A percentile compares a stretch with the other conserved stretches of the same genome.
These are phyloP conservation scores for Batrachochytrium dendrobatidis DNA, from an alignment of 371 early-diverging fungal genomes.

Conservation along the genomic window DNA sequence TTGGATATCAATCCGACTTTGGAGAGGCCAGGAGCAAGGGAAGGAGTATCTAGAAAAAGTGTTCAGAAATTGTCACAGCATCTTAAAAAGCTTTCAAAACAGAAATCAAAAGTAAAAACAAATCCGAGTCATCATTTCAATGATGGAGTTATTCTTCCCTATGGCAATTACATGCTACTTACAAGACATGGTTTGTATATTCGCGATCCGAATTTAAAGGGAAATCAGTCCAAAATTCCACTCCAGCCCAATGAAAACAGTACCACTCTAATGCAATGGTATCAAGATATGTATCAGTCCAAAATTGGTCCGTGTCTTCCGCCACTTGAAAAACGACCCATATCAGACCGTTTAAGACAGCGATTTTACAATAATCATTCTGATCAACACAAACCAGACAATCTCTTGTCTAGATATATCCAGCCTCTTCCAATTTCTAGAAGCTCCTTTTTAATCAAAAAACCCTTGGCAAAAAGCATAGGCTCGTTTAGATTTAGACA, in stretches of 20 bases:
- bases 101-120: too few relatives aligned
- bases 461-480: neutral
- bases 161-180: constrained; percentile 8
- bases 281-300: constrained; percentile 1
- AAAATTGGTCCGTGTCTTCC: constrained; percentile 2
- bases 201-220: neutral
- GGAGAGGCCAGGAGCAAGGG: too few relatives aligned
- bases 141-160: too few relatives aligned
- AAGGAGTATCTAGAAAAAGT: too few relatives aligned
- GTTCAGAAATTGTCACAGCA: too few relatives aligned
- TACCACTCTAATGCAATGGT: constrained; percentile 1
- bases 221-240: neutral
- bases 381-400: neutral
- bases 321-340: constrained; percentile 6
- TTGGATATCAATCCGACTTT: too few relatives aligned
- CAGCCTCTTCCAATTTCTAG: constrained; percentile 9
- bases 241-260: neutral
- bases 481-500: neutral
- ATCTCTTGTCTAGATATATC: constrained; percentile 3
- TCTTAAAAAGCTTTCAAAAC: too few relatives aligned
- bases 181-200: constrained; percentile 1
- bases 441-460: neutral
- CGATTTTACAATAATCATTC: constrained; percentile 2
- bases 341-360: constrained; percentile 1
- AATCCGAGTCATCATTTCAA: too few relatives aligned